phyloP scores from a whole-genome alignment of 495 filamentous ascomycete genomes.

The Hypoxylon crocopeplum region DNA sequence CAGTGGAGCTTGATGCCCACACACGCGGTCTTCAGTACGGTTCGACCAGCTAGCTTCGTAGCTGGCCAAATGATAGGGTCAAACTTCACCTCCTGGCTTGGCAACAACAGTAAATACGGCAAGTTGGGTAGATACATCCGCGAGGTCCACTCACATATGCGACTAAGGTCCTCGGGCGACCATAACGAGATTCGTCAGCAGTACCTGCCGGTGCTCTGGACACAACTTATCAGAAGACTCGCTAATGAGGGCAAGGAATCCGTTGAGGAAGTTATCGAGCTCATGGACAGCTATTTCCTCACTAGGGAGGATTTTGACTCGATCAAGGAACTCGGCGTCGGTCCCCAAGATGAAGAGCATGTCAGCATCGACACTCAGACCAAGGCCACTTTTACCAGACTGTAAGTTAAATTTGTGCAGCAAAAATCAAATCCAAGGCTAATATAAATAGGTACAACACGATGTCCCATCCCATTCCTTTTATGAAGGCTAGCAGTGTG shows the following conservation, averaged over 20 bases:
- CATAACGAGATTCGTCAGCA: conserved; percentile 93
- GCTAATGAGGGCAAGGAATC: conserved; percentile 75
- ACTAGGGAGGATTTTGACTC: conserved; percentile 94
- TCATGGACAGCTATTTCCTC: conserved; percentile 98
- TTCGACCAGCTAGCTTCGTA: conserved; percentile 88
- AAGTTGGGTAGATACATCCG: conserved; percentile 87
- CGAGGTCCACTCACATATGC: conserved; percentile 97
- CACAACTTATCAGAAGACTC: conserved; percentile 73
- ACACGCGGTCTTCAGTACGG: conserved; percentile 96
- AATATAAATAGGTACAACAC: conserved; percentile 73
- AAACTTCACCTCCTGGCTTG: conserved; percentile 87
- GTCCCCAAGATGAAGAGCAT: conserved; percentile 73
- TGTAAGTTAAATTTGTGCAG: conserved; percentile 55
- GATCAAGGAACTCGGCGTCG: conserved; percentile 89
- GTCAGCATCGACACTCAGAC: conserved; percentile 84
- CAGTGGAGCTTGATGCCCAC: conserved; percentile 98
- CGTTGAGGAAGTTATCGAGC: conserved; percentile 74
- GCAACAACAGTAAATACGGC: conserved; percentile 89
- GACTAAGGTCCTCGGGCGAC: conserved; percentile 88
- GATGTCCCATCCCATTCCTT: conserved; percentile 87
- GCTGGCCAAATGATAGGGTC: conserved; percentile 72
- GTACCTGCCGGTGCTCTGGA: conserved; percentile 91
- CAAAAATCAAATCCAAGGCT: conserved; percentile 8
- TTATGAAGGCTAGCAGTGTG: conserved; percentile 89
- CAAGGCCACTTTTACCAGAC: conserved; percentile 85